Evolutionary conservation across 73 alveolate species (phyloP).

Genomic region (Diophrys appendiculata): DNA sequence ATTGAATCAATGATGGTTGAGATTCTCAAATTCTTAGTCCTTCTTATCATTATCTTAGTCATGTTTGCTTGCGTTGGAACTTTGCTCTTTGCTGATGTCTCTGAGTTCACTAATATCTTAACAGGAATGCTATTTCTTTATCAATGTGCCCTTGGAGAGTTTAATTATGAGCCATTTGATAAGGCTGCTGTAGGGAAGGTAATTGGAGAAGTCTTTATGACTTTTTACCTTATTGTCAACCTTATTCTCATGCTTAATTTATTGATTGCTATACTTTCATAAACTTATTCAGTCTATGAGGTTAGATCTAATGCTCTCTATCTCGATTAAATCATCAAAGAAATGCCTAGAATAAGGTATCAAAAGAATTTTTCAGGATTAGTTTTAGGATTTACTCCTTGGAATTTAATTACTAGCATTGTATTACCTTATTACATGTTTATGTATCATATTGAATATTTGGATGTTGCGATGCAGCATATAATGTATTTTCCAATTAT

Average conservation of each 20-base stretch:
- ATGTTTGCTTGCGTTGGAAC: conserved; percentile 9
- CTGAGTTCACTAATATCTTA: conserved; percentile 1
- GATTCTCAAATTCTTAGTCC: neutral
- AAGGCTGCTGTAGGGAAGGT: neutral
- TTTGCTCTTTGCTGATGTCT: conserved; percentile 4
- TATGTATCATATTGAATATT: neutral
- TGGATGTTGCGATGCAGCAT: neutral
- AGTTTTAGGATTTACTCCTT: neutral
- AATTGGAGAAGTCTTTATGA: neutral
- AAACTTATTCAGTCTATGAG: neutral
- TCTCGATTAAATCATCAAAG: conserved; percentile 2
- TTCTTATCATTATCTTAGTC: neutral
- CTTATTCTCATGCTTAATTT: neutral
- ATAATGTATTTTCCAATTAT: neutral
- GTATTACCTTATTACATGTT: neutral
- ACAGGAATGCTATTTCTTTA: neutral
- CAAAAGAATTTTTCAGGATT: neutral
- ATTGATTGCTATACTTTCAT: neutral
- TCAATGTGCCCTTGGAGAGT: conserved; percentile 4
- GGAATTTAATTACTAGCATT: neutral
- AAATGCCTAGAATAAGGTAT: neutral
- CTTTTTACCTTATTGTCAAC: neutral
- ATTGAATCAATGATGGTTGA: neutral
- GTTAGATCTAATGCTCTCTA: neutral
- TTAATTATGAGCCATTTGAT: neutral